Evolutionary conservation across 108 stramenopile genomes (phyloP).

Genomic region (Cyclostephanos tholiformis): DNA sequence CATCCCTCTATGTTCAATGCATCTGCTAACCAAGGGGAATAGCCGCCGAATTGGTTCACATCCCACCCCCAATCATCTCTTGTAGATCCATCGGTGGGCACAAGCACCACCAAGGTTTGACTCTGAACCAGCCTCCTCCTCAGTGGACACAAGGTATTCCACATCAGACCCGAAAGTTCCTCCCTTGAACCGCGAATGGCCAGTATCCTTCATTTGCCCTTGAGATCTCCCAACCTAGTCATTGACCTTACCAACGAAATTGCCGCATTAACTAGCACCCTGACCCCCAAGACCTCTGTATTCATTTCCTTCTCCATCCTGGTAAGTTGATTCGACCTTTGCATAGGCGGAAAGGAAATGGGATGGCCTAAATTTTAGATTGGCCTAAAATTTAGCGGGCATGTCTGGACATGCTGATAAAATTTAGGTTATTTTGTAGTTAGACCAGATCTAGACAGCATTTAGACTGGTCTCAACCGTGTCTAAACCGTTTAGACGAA

Average conservation of each 20-base stretch:
- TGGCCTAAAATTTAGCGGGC: too few species aligned
- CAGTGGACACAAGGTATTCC: conserved; percentile 43
- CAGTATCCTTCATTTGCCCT: conserved; percentile 54
- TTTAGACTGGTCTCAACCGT: too few species aligned
- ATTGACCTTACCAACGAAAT: conserved; percentile 22
- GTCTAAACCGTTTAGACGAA: too few species aligned
- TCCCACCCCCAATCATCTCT: conserved; percentile 52
- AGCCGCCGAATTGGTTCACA: conserved; percentile 15
- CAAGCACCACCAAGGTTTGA: conserved; percentile 54
- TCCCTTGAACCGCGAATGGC: conserved; percentile 60
- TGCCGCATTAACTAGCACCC: conserved; percentile 56
- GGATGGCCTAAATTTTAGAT: too few species aligned
- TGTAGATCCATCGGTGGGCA: conserved; percentile 67
- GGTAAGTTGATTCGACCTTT: conserved; percentile 65
- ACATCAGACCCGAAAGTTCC: conserved; percentile 46
- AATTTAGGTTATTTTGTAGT: too few species aligned
- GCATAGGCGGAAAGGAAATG: too few species aligned
- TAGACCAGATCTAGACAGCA: too few species aligned
- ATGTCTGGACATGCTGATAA: too few species aligned
- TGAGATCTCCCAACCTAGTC: conserved; percentile 26
- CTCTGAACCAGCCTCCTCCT: conserved; percentile 65
- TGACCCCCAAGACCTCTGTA: conserved; percentile 54
- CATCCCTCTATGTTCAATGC: conserved; percentile 37
- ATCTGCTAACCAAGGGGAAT: conserved; percentile 63
- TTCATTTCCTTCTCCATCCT: conserved; percentile 85